These are phyloP conservation scores for Purshia tridentata DNA, from an alignment of 306 rosid species.

Conservation along the genomic window DNA sequence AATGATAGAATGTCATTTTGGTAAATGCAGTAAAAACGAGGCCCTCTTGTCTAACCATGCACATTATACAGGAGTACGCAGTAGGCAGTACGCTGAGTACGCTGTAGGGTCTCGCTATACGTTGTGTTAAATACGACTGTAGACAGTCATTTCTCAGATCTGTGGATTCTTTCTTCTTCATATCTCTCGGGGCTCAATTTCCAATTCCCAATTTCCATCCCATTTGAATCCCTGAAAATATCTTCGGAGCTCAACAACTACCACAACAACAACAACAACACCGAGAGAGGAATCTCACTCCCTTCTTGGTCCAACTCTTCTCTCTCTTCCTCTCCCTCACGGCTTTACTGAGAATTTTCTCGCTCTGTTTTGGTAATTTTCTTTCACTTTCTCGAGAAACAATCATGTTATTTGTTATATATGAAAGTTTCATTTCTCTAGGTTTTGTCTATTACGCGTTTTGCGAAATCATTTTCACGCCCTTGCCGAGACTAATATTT, in stretches of 20 bases:
- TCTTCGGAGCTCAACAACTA: neutral
- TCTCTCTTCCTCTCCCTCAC: too few species aligned
- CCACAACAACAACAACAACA: neutral
- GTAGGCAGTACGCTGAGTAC: neutral
- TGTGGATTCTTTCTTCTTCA: neutral
- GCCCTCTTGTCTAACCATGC: neutral
- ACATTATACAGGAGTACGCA: neutral
- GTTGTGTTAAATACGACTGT: slow-evolving; percentile 28
- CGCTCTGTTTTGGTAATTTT: slow-evolving; percentile 34
- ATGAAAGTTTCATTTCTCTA: neutral
- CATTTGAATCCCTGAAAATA: slow-evolving; percentile 9
- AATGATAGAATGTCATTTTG: neutral
- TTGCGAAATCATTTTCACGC: neutral
- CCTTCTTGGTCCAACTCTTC: slow-evolving; percentile 12
- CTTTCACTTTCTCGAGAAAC: slow-evolving; percentile 6
- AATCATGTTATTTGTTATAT: neutral
- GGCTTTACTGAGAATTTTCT: neutral
- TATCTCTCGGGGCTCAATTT: slow-evolving; percentile 12
- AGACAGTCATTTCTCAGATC: slow-evolving; percentile 38
- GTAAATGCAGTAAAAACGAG: slow-evolving; percentile 22
- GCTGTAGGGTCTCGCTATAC: neutral
- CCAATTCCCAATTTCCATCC: slow-evolving; percentile 13
- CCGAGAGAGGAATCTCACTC: slow-evolving; percentile 3
- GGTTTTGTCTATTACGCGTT: neutral
- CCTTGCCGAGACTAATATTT: neutral